These are phyloP conservation scores for Coemansia sp. DNA, from an alignment of 192 early-diverging fungal species.

Conservation along the genomic window DNA sequence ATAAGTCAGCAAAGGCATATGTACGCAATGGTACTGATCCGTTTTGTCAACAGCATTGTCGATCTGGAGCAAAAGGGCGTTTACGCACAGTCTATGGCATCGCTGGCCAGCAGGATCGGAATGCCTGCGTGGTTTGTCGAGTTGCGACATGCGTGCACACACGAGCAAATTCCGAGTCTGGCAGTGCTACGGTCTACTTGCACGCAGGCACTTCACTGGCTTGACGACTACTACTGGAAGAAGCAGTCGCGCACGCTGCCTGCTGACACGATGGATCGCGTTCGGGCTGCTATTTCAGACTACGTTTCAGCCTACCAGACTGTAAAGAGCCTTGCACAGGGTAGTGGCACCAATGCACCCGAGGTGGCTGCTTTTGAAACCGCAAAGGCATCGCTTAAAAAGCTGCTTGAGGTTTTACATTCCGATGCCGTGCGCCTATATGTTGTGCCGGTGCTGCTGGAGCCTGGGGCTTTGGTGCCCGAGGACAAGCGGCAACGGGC, in stretches of 20 bases:
- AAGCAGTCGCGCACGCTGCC: slow-evolving; percentile 42
- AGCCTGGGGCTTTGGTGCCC: slow-evolving; percentile 59
- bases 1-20: slow-evolving; percentile 35
- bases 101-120: slow-evolving; percentile 54
- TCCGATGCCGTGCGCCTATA: slow-evolving; percentile 46
- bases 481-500: slow-evolving; percentile 55
- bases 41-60: slow-evolving; percentile 64
- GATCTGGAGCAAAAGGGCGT: slow-evolving; percentile 58
- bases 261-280: slow-evolving; percentile 27
- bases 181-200: slow-evolving; percentile 54
- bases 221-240: slow-evolving; percentile 57
- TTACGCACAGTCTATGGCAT: slow-evolving; percentile 56
- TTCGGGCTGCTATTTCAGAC: slow-evolving; percentile 19
- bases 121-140: slow-evolving; percentile 70
- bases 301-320: slow-evolving; percentile 21
- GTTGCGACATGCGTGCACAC: slow-evolving; percentile 64
- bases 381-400: slow-evolving; percentile 27
- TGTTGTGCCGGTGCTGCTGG: slow-evolving; percentile 56
- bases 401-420: slow-evolving; percentile 41
- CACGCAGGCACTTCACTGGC: slow-evolving; percentile 58
- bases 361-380: slow-evolving; percentile 4
- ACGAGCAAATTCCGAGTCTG: slow-evolving; percentile 62
- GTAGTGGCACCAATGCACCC: background rate
- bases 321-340: background rate
- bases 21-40: slow-evolving; percentile 48